Base-by-base conservation (phyloP, 2,329 filamentous ascomycete genomes). In the Colletotrichum lupini region DNA sequence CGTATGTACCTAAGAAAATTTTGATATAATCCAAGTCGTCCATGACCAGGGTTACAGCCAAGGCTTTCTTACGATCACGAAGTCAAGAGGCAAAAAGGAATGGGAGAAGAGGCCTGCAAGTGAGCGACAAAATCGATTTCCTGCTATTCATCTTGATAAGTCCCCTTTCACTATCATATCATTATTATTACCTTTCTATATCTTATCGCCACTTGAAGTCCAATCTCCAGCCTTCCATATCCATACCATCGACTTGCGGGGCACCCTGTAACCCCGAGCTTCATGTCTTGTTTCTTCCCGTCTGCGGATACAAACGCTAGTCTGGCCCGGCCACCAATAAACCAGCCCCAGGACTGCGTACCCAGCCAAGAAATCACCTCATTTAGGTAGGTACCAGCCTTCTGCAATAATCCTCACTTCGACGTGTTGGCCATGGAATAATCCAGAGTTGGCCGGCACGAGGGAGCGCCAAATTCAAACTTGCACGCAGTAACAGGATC, bases 221-320 rank as follows among this genome's bases (percentile, higher is more conserved):
- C n/a, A 49, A 46, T 30, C 61, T 64, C 61, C 42, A 49, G 19
- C 19, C 42, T 22, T 49, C 42, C 42, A 49, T 22, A 49, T 49
- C 42, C 19, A 42, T 60, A 22, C 30, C 49, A 22, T 46, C 53
- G 66, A 69, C 66, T 55, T 69, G 70, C 70, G 70, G 70, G 70
- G 59, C 70, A 46, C 59, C 59, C 46, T 69, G 69, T 49, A 59
- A 64, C 66, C 66, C 67, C 70, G 26, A 55, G 59, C 58, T 64
- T 55, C 59, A 42, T 64, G 35, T 58, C 56, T 71, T 69, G 53
- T 69, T 69, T n/a, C 64, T 72, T 68, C 65, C 66, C 53, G n/a
- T 57, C 62, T 32, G 11, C 42, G 42, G 19, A 49, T 49, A 49
- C 37, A 42, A 42, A 42, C 28, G 42, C 42, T 57, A 35, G 30